Base-by-base conservation (phyloP, 2,329 filamentous ascomycete species). In the Fusarium piperis region DNA sequence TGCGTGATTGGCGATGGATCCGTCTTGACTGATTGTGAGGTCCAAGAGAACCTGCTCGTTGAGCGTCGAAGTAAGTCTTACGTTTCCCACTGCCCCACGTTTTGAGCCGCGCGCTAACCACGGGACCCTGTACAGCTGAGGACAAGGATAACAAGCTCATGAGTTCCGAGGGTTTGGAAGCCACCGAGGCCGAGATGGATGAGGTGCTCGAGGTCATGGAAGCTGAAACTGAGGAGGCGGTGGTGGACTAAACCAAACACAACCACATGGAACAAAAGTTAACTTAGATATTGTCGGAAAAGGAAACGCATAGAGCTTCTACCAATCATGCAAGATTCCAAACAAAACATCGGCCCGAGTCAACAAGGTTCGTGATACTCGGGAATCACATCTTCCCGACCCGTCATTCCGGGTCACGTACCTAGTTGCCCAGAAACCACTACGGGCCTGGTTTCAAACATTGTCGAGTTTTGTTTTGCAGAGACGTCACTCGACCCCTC, bases 11-110 rank as follows among this genome's bases (percentile, higher is more conserved):
- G 95, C n/a, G 93, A 94, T 52, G 92, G 91, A 10, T 91, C 87
- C 7, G 88, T 90, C n/a, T 82, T 98, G 73, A 94, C 92, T 59
- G 93, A 97, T 67, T 98, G 95, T 76, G 94, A 98, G 82, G 92
- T 98, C 6, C 94, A 97, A 79, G 94, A 97, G 80, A 95, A 95
- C 78, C 86, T 95, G 10, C 87, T 97, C 2, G 91, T 95, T 51
- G 95, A 97, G 77, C 89, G 93, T n/a, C 92, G 83, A 79, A 91
- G 90, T 91, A 83, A 85, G 89, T 87, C 44, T 28, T 30, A 86
- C 35, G 20, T 28, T 28, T 53, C 62, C 20, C 60, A 32, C 61
- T 23, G 6, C 26, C 52, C 28, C 15, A 18, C n/a, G 57, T 57
- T 36, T 44, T 20, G 55, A 48, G 41, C 57, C 58, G 26, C 23